Evolutionary conservation across 2,329 filamentous ascomycete genomes (phyloP).

Genomic region (Aureobasidium sp.): DNA sequence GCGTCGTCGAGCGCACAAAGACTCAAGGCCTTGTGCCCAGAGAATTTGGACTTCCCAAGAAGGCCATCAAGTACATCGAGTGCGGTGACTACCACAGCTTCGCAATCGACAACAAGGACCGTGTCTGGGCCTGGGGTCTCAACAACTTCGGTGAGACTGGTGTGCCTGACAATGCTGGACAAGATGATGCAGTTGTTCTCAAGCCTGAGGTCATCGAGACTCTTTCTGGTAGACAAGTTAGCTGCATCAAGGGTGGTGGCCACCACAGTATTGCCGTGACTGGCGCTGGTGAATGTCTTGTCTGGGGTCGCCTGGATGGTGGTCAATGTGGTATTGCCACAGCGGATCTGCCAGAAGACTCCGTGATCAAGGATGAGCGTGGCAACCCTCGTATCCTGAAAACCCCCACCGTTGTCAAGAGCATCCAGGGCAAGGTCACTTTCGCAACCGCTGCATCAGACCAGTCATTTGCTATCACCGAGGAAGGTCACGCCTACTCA

Average conservation of each 20-base stretch:
- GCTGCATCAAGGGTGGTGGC: conserved; percentile 59
- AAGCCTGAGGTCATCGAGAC: conserved; percentile 59
- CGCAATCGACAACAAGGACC: conserved; percentile 57
- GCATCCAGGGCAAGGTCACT: conserved; percentile 39
- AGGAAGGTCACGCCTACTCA: conserved; percentile 60
- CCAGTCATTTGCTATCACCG: conserved; percentile 62
- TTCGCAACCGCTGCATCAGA: conserved; percentile 52
- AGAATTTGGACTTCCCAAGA: conserved; percentile 48
- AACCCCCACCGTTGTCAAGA: conserved; percentile 50
- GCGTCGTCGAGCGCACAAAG: conserved; percentile 52
- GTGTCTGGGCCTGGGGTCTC: conserved; percentile 73
- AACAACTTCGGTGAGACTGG: conserved; percentile 84
- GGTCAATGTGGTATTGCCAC: conserved; percentile 43
- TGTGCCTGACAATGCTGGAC: conserved; percentile 52
- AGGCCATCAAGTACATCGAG: conserved; percentile 51
- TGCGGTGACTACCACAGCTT: conserved; percentile 78
- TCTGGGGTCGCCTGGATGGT: conserved; percentile 54
- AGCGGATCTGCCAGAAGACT: conserved; percentile 46
- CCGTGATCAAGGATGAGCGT: conserved; percentile 56
- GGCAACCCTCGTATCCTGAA: conserved; percentile 62
- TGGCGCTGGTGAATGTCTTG: conserved; percentile 45
- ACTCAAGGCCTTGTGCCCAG: conserved; percentile 47
- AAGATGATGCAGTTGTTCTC: conserved; percentile 64
- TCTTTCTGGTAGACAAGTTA: conserved; percentile 56
- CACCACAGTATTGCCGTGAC: conserved; percentile 64